These are phyloP conservation scores for Penicillium egyptiacum DNA, from an alignment of 495 filamentous ascomycete genomes.

Conservation along the genomic window DNA sequence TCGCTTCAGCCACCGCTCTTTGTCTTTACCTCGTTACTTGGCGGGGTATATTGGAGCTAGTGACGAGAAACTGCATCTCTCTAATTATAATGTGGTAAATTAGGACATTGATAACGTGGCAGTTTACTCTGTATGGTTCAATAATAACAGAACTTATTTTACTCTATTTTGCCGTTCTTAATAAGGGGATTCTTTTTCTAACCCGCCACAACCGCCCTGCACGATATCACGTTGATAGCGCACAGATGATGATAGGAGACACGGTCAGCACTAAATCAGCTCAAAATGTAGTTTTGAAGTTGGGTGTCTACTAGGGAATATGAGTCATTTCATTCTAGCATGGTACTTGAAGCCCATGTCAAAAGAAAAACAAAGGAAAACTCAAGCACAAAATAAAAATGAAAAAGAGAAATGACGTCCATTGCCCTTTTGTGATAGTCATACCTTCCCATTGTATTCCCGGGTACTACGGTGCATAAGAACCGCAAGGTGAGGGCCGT, in stretches of 20 bases:
- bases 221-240: constrained; percentile 15
- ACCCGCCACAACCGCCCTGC: constrained; percentile 33
- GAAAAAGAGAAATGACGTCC: not conserved
- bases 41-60: constrained; percentile 7
- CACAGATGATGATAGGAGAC: constrained; percentile 13
- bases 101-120: constrained; percentile 16
- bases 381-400: not conserved
- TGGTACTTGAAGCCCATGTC: not conserved
- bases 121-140: not conserved
- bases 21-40: not conserved
- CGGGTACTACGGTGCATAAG: not conserved
- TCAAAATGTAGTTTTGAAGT: not conserved
- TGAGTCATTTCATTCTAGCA: not conserved
- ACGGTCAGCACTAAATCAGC: not conserved
- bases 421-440: not conserved
- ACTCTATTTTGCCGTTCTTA: not conserved
- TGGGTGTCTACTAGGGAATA: not conserved
- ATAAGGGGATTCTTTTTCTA: constrained; percentile 1
- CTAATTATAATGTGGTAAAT: not conserved
- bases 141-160: not conserved
- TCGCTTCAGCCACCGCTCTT: constrained; percentile 18
- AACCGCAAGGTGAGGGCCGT: not conserved
- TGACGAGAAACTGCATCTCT: not conserved
- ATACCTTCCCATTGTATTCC: not conserved
- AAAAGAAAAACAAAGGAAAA: not conserved